Base-by-base conservation (phyloP, 73 alveolate species). In the Durusdinium trenchii region DNA sequence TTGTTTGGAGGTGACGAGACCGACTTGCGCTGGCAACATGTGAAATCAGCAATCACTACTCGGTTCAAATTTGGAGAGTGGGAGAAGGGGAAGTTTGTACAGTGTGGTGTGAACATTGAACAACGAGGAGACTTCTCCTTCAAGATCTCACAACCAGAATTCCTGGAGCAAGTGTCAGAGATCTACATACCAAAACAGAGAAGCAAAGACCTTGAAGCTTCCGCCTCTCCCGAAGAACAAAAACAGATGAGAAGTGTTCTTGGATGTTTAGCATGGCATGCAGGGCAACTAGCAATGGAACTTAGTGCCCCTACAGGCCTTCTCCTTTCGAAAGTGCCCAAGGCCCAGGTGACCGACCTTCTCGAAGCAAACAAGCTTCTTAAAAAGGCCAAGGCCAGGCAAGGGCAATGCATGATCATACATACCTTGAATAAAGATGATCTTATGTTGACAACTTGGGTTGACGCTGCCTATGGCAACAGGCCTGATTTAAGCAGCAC, bases 81-180 rank as follows among this genome's bases (percentile, higher is more conserved):
- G 94, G 94, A 83, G 52, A 5, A 28, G 0, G 26, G 16, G 0
- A 16, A 50, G 1, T 83, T 83, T 83, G n/a, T 32, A 3, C 94
- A 83, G 50, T 83, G 94, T 14, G 94, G 94, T 83, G 61, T 83
- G 0, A 71, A 79, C 6, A 64, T 79, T 10, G 40, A 42, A 43
- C 91, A 79, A 30, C 47, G 28, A 5, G 67, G 18, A 64, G 91
- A 79, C 45, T 79, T 79, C 43, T 16, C 67, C 67, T 16, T 79
- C 43, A 64, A 79, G 0, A 18, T 47, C 4, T 0, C 23, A 9
- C 73, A 48, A 50, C 23, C 48, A 5, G 36, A 48, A 26, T 83
- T 35, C 32, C 14, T 47, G 51, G 64, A 47, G 30, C 75, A 45
- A 12, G 2, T 83, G 48, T 35, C 28, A 35, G 69, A 46, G 23